phyloP scores from a whole-genome alignment of 2,329 filamentous ascomycete species.

The Hymenoscyphus salicellus region DNA sequence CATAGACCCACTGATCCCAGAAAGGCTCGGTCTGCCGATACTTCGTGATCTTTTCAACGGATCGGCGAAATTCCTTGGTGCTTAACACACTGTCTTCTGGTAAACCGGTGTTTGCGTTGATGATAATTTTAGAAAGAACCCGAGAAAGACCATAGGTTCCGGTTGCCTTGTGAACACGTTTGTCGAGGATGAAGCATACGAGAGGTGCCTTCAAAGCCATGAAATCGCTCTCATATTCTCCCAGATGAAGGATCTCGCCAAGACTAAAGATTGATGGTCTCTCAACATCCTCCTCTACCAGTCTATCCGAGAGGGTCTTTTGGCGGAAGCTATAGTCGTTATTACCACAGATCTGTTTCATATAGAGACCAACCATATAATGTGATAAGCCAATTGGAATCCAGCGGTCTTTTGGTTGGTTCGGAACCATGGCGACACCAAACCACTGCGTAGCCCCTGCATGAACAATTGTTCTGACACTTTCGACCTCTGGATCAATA shows the following conservation, averaged over 20 bases:
- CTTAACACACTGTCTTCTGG: slow-evolving; percentile 67
- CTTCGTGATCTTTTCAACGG: slow-evolving; percentile 85
- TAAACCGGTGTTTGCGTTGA: slow-evolving; percentile 80
- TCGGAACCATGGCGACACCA: slow-evolving; percentile 86
- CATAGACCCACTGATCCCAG: slow-evolving; percentile 89
- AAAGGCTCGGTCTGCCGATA: slow-evolving; percentile 78
- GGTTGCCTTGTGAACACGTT: slow-evolving; percentile 82
- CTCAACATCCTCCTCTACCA: slow-evolving; percentile 77
- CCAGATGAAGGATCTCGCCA: slow-evolving; percentile 73
- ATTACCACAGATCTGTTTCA: slow-evolving; percentile 85
- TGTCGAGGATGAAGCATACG: slow-evolving; percentile 90
- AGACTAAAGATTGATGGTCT: slow-evolving; percentile 80
- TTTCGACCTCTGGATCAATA: slow-evolving; percentile 79
- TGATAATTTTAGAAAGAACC: slow-evolving; percentile 80
- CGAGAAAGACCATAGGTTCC: slow-evolving; percentile 76
- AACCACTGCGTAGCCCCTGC: slow-evolving; percentile 90
- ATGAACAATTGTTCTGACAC: slow-evolving; percentile 76
- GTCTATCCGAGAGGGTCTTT: slow-evolving; percentile 76
- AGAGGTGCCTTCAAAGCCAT: slow-evolving; percentile 86
- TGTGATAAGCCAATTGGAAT: slow-evolving; percentile 84
- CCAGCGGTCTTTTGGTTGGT: slow-evolving; percentile 79
- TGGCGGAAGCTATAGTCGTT: slow-evolving; percentile 92
- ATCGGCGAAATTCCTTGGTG: slow-evolving; percentile 72
- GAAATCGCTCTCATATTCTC: slow-evolving; percentile 84
- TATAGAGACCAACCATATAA: slow-evolving; percentile 92